These are phyloP conservation scores for Forsythia suspensa DNA, from an alignment of 257 asterid species.

Conservation along the genomic window DNA sequence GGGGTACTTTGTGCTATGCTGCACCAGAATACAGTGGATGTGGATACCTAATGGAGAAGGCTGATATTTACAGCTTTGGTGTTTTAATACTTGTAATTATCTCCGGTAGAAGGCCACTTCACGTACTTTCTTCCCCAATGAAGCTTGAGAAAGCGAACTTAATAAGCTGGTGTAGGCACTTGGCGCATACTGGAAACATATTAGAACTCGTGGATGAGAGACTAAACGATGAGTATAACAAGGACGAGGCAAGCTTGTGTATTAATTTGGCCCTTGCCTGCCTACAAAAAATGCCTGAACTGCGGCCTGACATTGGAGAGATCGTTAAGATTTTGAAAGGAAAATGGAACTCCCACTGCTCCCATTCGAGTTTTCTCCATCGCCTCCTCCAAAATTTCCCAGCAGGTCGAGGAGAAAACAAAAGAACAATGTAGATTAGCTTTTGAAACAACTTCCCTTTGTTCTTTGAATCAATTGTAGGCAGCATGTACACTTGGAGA, in stretches of 20 bases:
- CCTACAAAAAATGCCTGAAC: slow-evolving; percentile 77
- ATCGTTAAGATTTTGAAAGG: slow-evolving; percentile 68
- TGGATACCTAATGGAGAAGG: slow-evolving; percentile 79
- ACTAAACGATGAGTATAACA: slow-evolving; percentile 47
- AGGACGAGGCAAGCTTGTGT: slow-evolving; percentile 76
- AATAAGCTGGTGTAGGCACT: slow-evolving; percentile 80
- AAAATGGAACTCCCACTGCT: slow-evolving; percentile 72
- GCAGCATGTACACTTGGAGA: background rate
- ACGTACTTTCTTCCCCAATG: slow-evolving; percentile 91
- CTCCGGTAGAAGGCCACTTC: slow-evolving; percentile 91
- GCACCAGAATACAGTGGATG: slow-evolving; percentile 88
- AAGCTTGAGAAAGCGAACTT: slow-evolving; percentile 84
- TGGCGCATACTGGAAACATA: slow-evolving; percentile 68
- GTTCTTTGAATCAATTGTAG: background rate
- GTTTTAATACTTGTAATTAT: slow-evolving; percentile 78
- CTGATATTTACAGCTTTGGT: slow-evolving; percentile 88
- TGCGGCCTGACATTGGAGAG: slow-evolving; percentile 82
- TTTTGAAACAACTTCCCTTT: background rate
- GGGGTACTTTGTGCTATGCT: slow-evolving; percentile 88
- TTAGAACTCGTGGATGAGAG: slow-evolving; percentile 80
- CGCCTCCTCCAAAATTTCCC: slow-evolving; percentile 67
- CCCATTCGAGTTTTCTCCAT: slow-evolving; percentile 87
- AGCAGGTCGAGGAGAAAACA: slow-evolving; percentile 60
- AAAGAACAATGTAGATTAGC: slow-evolving; percentile 39
- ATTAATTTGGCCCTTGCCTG: slow-evolving; percentile 88